A percentile compares a stretch with the other conserved stretches of the same genome.
Conservation (phyloP, 352 stramenopile genomes). For the Phytopythium helicoides region DNA sequence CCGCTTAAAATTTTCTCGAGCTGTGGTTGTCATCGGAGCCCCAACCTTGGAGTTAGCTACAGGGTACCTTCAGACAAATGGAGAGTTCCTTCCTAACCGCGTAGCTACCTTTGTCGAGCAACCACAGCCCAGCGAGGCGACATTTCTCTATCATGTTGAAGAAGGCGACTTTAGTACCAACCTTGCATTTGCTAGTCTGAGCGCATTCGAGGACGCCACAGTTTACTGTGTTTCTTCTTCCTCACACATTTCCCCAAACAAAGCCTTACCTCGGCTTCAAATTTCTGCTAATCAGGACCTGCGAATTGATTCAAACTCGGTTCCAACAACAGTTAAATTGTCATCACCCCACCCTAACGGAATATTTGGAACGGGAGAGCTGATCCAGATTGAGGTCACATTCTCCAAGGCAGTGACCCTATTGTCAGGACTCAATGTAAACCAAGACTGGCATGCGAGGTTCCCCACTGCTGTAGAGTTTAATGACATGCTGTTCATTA, state of each 20-base stretch:
- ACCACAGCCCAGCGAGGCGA: slow-evolving; percentile 36
- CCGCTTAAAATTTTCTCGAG: slow-evolving; percentile 53
- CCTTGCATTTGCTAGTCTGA: slow-evolving; percentile 44
- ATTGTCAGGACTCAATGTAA: slow-evolving; percentile 55
- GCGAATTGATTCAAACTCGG: slow-evolving; percentile 48
- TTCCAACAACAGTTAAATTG: slow-evolving; percentile 57
- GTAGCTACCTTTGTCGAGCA: slow-evolving; percentile 45
- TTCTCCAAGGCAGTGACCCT: slow-evolving; percentile 68
- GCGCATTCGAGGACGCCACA: slow-evolving; percentile 31
- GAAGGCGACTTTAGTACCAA: slow-evolving; percentile 51
- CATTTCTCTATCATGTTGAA: slow-evolving; percentile 68
- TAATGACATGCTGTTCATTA: slow-evolving; percentile 43
- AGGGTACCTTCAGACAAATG: slow-evolving; percentile 44
- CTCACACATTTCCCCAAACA: slow-evolving; percentile 24
- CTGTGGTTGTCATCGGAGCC: slow-evolving; percentile 39
- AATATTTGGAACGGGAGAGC: slow-evolving; percentile 52
- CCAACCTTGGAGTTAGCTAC: slow-evolving; percentile 60
- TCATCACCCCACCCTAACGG: slow-evolving; percentile 49
- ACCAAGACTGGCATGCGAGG: slow-evolving; percentile 51
- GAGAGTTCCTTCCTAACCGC: slow-evolving; percentile 40
- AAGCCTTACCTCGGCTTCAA: slow-evolving; percentile 28
- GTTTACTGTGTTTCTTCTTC: slow-evolving; percentile 54
- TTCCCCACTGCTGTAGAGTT: slow-evolving; percentile 38
- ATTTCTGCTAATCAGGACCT: slow-evolving; percentile 30
- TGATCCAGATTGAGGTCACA: slow-evolving; percentile 63